phyloP scores from a whole-genome alignment of 202 grass and related monocot species.

The Setaria viridis region DNA sequence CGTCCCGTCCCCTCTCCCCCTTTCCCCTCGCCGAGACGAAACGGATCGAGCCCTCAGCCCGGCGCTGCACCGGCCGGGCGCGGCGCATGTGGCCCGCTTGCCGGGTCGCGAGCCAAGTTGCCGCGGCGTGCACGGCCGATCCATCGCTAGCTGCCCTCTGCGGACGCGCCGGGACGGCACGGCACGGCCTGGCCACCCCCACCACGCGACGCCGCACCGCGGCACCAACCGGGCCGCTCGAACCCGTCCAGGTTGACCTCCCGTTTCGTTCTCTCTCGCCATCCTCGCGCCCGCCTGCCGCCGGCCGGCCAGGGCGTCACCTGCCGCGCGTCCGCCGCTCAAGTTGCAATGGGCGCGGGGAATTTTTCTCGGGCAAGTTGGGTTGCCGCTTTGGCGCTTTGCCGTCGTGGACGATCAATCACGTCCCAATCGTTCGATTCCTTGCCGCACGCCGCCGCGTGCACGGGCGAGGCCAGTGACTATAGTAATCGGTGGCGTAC shows the following conservation, averaged over 20 bases:
- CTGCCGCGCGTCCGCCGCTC: not conserved
- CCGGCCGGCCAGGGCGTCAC: too few species aligned
- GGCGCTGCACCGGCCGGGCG: not conserved
- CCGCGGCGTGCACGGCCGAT: conserved; percentile 30
- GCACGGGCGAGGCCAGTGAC: not conserved
- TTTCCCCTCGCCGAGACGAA: conserved; percentile 14
- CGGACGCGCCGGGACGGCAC: not conserved
- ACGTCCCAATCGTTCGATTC: not conserved
- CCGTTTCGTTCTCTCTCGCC: not conserved
- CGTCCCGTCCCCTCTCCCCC: not conserved
- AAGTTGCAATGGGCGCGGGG: not conserved
- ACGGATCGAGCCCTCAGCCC: not conserved
- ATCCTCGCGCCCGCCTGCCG: not conserved
- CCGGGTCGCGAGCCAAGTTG: not conserved
- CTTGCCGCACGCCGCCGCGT: not conserved
- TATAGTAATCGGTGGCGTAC: not conserved
- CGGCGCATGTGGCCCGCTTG: not conserved
- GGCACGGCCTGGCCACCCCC: not conserved
- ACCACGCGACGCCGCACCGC: not conserved
- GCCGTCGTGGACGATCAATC: not conserved
- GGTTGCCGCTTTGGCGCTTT: not conserved
- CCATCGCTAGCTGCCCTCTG: not conserved
- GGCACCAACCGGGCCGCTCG: conserved; percentile 1
- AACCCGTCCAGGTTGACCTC: not conserved
- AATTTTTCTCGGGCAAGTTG: not conserved